Conservation (phyloP, 805 yeast species). For the Lipomyces spencermartinsiae region DNA sequence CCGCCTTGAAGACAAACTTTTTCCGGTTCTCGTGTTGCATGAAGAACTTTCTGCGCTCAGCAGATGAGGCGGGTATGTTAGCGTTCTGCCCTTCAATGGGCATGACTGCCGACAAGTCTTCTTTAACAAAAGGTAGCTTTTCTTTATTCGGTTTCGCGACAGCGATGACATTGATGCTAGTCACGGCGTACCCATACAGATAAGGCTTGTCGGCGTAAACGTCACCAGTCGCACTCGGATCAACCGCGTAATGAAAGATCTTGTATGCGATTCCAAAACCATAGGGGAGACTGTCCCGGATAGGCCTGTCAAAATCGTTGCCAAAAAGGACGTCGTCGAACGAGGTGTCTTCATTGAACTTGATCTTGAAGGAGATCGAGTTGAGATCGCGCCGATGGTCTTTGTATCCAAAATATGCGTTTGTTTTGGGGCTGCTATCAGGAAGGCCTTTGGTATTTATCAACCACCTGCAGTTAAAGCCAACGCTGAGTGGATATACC, state of each 20-base stretch:
- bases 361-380: conserved; percentile 52
- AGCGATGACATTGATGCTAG: conserved; percentile 60
- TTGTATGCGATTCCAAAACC: conserved; percentile 61
- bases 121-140: conserved; percentile 20
- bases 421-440: conserved; percentile 28
- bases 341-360: conserved; percentile 47
- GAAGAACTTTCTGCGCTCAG: conserved; percentile 55
- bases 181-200: conserved; percentile 65
- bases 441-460: conserved; percentile 24
- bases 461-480: background rate
- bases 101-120: conserved; percentile 14
- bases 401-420: conserved; percentile 42
- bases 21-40: conserved; percentile 50
- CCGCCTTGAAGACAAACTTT: conserved; percentile 51
- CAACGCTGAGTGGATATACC: conserved; percentile 8
- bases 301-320: conserved; percentile 68
- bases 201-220: conserved; percentile 65
- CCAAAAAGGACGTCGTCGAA: conserved; percentile 64
- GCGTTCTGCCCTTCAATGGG: conserved; percentile 6
- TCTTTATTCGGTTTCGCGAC: conserved; percentile 27
- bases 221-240: conserved; percentile 71
- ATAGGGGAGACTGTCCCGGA: conserved; percentile 63
- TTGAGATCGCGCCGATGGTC: conserved; percentile 43
- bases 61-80: conserved; percentile 34
- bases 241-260: conserved; percentile 63